Evolutionary conservation across 441 rosid species (phyloP), one percentile per base, ranked within the genome.

Genomic region (Aleurites moluccanus): DNA sequence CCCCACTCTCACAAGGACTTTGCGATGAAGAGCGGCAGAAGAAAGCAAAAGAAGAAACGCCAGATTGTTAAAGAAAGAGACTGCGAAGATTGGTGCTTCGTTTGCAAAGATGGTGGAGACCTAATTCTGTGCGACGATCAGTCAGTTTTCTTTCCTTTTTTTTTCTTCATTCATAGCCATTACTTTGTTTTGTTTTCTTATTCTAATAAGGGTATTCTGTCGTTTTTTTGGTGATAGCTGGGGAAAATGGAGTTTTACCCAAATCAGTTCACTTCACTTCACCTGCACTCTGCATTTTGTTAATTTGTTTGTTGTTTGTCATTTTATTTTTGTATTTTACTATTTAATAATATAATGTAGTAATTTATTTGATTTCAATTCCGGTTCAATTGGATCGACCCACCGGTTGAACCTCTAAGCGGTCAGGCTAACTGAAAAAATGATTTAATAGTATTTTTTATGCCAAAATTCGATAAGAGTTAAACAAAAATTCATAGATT

Each of bases 61-160:
- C 53, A 59, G 35, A 59, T 69, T 28, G 75, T 69, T 16, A 73
- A 72, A 35, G 80, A 75, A 53, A 67, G 77, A 74, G 77, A 84
- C 35, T 66, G 40, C 57, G 90, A 86, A 57, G 90, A 86, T 60
- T 85, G 83, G 83, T 86, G 90, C 69, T 85, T 86, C 69, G 66
- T 78, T 64, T 86, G 90, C 79, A 85, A 86, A 52, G 90, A 86
- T 35, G 90, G 90, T 10, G 90, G 90, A 63, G 77, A 75, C 44
- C 82, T 86, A 23, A 78, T 85, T 15, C 77, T 85, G 60, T 86
- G 90, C 73, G 90, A 86, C n/a, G 67, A 75, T 56, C 64, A 53
- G 90, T 85, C 45, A 69, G 81, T 72, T 65, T 30, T 5, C 1
- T 3, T 0, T 30, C 20, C n/a, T n/a, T 21, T 45, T 42, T 25